Evolutionary conservation across 371 early-diverging fungal genomes (phyloP).

Genomic region (Actinomortierella wolfii): DNA sequence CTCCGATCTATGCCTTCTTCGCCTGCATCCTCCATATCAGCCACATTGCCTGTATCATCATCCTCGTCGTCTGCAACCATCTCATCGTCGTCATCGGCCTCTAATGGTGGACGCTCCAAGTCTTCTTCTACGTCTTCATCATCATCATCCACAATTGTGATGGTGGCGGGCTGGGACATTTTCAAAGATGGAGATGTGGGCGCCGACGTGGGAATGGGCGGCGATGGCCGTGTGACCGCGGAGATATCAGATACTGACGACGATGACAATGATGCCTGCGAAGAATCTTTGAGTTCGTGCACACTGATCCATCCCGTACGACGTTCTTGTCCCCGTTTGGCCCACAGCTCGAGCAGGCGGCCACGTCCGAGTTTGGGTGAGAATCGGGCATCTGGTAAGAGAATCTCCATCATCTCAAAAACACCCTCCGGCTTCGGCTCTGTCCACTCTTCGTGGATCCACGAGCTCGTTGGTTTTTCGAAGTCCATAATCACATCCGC

Average conservation of each 20-base stretch:
- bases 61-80: too few species aligned
- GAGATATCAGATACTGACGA: background rate
- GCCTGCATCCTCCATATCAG: too few species aligned
- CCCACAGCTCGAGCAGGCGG: constrained; percentile 59
- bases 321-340: constrained; percentile 54
- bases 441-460: constrained; percentile 61
- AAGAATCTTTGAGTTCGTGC: constrained; percentile 51
- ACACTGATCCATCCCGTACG: constrained; percentile 67
- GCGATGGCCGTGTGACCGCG: too few species aligned
- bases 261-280: background rate
- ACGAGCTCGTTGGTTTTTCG: constrained; percentile 53
- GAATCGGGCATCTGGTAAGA: constrained; percentile 60
- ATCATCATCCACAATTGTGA: too few species aligned
- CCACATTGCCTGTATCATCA: too few species aligned
- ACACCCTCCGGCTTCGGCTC: constrained; percentile 62
- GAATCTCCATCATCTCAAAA: constrained; percentile 69
- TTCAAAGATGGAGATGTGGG: too few species aligned
- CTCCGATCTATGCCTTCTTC: too few species aligned
- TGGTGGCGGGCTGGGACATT: too few species aligned
- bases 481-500: constrained; percentile 72
- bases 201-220: too few species aligned
- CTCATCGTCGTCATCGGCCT: too few species aligned
- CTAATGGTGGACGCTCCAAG: too few species aligned
- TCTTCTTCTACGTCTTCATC: too few species aligned
- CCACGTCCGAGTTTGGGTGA: constrained; percentile 51